Evolutionary conservation across 768 basidiomycete genomes (phyloP).

Genomic region (Lactarius sanguifluus): DNA sequence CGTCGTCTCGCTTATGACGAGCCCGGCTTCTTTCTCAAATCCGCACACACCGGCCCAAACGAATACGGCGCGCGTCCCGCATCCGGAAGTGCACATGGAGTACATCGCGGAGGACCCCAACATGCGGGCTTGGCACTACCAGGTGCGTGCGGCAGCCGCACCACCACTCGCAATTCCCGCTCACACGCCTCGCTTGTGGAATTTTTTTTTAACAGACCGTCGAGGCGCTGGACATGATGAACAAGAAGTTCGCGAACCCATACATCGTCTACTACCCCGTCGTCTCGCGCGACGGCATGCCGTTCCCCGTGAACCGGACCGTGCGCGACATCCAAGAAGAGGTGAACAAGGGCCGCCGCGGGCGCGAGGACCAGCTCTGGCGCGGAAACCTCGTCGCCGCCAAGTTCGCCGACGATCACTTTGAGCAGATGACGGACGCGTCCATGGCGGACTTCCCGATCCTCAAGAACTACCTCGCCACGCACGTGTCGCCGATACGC

Average conservation of each 20-base stretch:
- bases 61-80: constrained; percentile 62
- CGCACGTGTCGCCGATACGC: constrained; percentile 53
- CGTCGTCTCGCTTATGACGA: constrained; percentile 72
- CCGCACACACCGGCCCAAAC: constrained; percentile 27
- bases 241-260: constrained; percentile 70
- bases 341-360: constrained; percentile 36
- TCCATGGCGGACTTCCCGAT: constrained; percentile 86
- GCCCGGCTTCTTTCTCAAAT: constrained; percentile 40
- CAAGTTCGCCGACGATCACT: constrained; percentile 55
- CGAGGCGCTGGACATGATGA: constrained; percentile 78
- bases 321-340: constrained; percentile 72
- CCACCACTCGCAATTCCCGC: background rate
- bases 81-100: constrained; percentile 85
- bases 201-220: constrained; percentile 48
- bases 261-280: constrained; percentile 81
- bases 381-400: constrained; percentile 77
- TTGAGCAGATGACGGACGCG: constrained; percentile 59
- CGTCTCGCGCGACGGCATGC: constrained; percentile 75
- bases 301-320: constrained; percentile 77
- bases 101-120: constrained; percentile 75
- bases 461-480: constrained; percentile 74
- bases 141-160: constrained; percentile 45
- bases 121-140: constrained; percentile 68
- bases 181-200: background rate
- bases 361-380: constrained; percentile 67